Conservation (phyloP, 2,329 filamentous ascomycete genomes). For the Alternaria novae-zelandiae region DNA sequence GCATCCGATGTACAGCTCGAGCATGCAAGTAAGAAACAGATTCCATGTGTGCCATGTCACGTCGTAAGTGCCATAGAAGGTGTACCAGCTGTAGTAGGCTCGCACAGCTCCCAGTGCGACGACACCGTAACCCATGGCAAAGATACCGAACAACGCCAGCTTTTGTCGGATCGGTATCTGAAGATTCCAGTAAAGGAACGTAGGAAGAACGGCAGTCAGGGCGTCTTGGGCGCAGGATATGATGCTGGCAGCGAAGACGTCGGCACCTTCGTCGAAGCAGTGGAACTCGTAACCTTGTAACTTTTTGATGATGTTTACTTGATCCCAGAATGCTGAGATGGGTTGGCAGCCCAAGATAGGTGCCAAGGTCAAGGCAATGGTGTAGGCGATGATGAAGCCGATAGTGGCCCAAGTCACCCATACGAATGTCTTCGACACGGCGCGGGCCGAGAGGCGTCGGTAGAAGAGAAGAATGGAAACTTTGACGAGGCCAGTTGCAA, state of each 20-base stretch:
- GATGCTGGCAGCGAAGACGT: conserved; percentile 35
- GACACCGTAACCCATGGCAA: conserved; percentile 40
- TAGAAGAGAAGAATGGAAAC: conserved; percentile 45
- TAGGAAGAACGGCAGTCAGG: conserved; percentile 40
- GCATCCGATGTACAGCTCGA: conserved; percentile 39
- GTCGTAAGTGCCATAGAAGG: conserved; percentile 40
- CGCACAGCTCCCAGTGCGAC: conserved; percentile 32
- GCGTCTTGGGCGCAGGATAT: conserved; percentile 38
- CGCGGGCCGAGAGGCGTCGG: conserved; percentile 34
- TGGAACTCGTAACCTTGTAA: conserved; percentile 32
- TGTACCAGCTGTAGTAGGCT: conserved; percentile 34
- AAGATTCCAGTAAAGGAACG: conserved; percentile 42
- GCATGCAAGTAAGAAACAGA: conserved; percentile 24
- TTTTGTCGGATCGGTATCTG: conserved; percentile 38
- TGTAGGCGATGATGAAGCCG: conserved; percentile 33
- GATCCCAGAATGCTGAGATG: conserved; percentile 42
- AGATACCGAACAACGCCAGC: conserved; percentile 38
- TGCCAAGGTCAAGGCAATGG: conserved; percentile 34
- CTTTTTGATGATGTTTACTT: conserved; percentile 22
- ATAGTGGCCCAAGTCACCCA: conserved; percentile 37
- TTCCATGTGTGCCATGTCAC: conserved; percentile 36
- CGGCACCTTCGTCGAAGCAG: conserved; percentile 43
- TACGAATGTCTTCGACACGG: conserved; percentile 31
- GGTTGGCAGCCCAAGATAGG: conserved; percentile 39
- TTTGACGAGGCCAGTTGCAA: conserved; percentile 38